phyloP scores from a whole-genome alignment of 169 alveolate species.

The Nephromyces sp. region DNA sequence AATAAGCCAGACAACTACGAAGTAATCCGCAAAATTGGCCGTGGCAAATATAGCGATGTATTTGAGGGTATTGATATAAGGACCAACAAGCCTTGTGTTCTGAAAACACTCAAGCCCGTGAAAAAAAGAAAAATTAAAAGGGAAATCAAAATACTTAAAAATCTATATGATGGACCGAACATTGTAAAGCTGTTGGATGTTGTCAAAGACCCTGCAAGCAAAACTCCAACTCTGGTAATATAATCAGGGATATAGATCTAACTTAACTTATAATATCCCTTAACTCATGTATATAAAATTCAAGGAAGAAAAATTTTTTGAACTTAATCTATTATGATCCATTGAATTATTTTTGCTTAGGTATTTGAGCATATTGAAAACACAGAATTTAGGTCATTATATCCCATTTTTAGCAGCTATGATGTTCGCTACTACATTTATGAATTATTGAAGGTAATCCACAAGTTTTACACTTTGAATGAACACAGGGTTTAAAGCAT shows the following conservation, averaged over 20 bases:
- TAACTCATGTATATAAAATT: no score
- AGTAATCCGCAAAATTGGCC: constrained; percentile 89
- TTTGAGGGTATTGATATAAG: constrained; percentile 79
- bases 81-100: constrained; percentile 66
- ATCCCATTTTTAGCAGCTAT: constrained; percentile 82
- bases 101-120: constrained; percentile 92
- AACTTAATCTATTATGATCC: not conserved
- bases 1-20: constrained; percentile 83
- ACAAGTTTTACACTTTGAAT: not conserved
- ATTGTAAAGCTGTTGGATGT: constrained; percentile 82
- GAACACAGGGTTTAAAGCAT: not conserved
- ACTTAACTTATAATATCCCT: no score
- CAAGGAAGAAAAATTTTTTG: no score
- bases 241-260: not conserved
- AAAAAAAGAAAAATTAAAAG: constrained; percentile 90
- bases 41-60: constrained; percentile 97
- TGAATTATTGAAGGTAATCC: constrained; percentile 68
- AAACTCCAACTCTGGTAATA: constrained; percentile 82
- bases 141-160: constrained; percentile 89
- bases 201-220: constrained; percentile 91
- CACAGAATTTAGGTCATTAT: constrained; percentile 71
- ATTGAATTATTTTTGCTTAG: not conserved
- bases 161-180: constrained; percentile 89
- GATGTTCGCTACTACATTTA: constrained; percentile 90
- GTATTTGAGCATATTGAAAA: constrained; percentile 42